Percentiles rank a stretch among this genome's conserved stretches.
These are phyloP conservation scores for Afroboletus lepidellus DNA, from an alignment of 1,284 basidiomycete genomes.

Conservation along the genomic window DNA sequence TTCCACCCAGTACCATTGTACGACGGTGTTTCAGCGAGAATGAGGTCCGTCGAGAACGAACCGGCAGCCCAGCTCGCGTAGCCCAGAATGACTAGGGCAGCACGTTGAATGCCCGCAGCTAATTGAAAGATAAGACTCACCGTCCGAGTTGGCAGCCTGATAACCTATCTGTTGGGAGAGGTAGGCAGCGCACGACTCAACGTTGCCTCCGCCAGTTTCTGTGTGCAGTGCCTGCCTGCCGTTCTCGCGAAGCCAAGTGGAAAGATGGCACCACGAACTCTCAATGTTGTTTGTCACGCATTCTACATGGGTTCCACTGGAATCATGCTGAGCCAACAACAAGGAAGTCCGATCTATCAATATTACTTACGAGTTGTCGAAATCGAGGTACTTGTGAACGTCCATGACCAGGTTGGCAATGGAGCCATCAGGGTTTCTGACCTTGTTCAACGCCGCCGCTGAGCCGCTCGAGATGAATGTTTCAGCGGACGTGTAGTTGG, in stretches of 20 bases:
- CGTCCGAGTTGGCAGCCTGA: constrained; percentile 52
- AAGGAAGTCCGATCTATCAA: constrained; percentile 10
- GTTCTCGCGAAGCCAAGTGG: constrained; percentile 48
- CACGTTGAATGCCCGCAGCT: neutral
- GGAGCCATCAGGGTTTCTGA: constrained; percentile 54
- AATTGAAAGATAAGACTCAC: constrained; percentile 24
- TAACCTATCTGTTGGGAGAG: constrained; percentile 51
- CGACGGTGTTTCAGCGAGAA: constrained; percentile 41
- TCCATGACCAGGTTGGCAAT: constrained; percentile 54
- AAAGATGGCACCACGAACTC: constrained; percentile 47
- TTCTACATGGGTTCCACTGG: constrained; percentile 31
- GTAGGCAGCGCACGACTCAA: constrained; percentile 45
- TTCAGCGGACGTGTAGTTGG: constrained; percentile 50
- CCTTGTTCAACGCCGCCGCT: constrained; percentile 47
- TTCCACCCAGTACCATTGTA: constrained; percentile 39
- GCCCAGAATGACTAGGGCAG: constrained; percentile 38
- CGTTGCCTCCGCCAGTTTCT: constrained; percentile 61
- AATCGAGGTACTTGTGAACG: constrained; percentile 66
- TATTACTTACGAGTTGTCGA: constrained; percentile 45
- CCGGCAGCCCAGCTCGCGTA: constrained; percentile 48
- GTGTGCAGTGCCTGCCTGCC: constrained; percentile 61
- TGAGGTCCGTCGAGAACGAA: constrained; percentile 34
- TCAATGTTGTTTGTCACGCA: constrained; percentile 55
- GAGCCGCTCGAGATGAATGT: constrained; percentile 57
- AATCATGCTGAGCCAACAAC: neutral